Conservation (phyloP, 73 alveolate species). For the Stentor roeselii region DNA sequence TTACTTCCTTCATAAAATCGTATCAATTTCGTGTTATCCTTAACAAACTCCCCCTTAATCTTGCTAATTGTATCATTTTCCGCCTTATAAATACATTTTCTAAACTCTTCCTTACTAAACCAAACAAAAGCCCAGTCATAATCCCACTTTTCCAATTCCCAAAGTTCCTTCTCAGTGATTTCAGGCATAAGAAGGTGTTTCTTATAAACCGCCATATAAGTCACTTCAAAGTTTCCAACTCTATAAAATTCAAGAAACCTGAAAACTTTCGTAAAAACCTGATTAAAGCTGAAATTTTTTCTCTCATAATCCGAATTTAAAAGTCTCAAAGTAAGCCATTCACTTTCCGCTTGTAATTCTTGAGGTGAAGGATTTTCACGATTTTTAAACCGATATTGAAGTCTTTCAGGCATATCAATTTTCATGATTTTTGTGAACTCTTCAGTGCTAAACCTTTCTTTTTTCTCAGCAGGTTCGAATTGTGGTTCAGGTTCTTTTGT, state of each 20-base stretch:
- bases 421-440: neutral
- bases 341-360: slow-evolving; percentile 14
- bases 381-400: neutral
- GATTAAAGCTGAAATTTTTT: neutral
- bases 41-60: neutral
- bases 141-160: slow-evolving; percentile 3
- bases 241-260: neutral
- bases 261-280: neutral
- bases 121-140: neutral
- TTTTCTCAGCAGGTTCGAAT: slow-evolving; percentile 30
- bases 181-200: slow-evolving; percentile 18
- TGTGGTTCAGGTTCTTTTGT: neutral
- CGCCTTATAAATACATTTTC: neutral
- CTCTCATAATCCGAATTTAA: neutral
- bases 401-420: slow-evolving; percentile 30
- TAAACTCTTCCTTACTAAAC: neutral
- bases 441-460: slow-evolving; percentile 23
- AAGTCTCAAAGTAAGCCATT: neutral
- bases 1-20: neutral
- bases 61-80: neutral
- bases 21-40: neutral
- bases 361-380: neutral
- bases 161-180: neutral
- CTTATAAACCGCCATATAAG: neutral
- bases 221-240: slow-evolving; percentile 17